Percentiles rank a stretch among this genome's conserved stretches.
phyloP scores from a whole-genome alignment of 1,284 basidiomycete species.

The Ustilago crameri region DNA sequence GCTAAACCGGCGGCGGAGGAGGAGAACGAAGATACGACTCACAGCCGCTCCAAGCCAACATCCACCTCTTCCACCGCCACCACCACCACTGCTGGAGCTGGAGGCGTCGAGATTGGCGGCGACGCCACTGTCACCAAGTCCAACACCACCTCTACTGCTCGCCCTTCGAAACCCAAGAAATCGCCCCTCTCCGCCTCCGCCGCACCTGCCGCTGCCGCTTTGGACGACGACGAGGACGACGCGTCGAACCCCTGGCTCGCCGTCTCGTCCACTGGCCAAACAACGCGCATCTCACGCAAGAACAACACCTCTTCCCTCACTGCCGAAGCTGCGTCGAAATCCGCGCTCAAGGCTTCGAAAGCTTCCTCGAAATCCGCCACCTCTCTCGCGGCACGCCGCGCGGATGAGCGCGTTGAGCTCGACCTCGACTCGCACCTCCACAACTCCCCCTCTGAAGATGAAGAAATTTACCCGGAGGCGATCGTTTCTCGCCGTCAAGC shows the following conservation, averaged over 20 bases:
- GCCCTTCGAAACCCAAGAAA: slow-evolving; percentile 1
- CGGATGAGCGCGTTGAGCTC: slow-evolving; percentile 24
- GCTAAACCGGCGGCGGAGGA: slow-evolving; percentile 11
- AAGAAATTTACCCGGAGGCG: not conserved
- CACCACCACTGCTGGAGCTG: not conserved
- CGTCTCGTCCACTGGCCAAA: slow-evolving; percentile 5
- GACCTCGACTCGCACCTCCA: slow-evolving; percentile 14
- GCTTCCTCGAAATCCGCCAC: slow-evolving; percentile 44
- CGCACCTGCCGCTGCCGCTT: not conserved
- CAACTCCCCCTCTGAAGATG: not conserved
- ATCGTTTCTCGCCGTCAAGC: too few species aligned
- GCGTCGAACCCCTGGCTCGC: slow-evolving; percentile 51
- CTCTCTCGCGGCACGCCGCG: slow-evolving; percentile 18
- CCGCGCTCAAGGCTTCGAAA: slow-evolving; percentile 38
- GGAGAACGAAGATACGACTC: too few species aligned
- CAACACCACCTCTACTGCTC: not conserved
- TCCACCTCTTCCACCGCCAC: not conserved
- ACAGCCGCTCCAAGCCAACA: too few species aligned
- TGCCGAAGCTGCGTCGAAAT: slow-evolving; percentile 25
- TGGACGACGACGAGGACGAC: slow-evolving; percentile 13
- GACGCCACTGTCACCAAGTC: slow-evolving; percentile 11
- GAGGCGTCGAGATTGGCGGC: slow-evolving; percentile 18
- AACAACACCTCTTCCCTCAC: slow-evolving; percentile 34
- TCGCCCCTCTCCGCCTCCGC: slow-evolving; percentile 1
- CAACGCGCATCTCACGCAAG: slow-evolving; percentile 40